Base-by-base conservation (phyloP, 1,284 basidiomycete genomes). In the Fomitiporia mediterranea region DNA sequence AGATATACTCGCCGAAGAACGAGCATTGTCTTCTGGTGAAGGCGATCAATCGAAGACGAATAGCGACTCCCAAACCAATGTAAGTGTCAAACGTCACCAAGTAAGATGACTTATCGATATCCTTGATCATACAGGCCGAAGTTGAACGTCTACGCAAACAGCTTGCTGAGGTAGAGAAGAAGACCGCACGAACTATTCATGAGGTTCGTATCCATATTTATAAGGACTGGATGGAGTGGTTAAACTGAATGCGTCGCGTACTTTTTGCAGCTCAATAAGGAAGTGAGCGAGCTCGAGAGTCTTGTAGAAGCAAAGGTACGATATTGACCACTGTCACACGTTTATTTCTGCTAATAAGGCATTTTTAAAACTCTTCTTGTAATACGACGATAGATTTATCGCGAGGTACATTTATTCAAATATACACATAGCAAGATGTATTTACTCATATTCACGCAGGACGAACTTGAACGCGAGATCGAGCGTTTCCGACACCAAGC, bases 391-490 rank as follows among this genome's bases (percentile, higher is more conserved):
- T 27, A 89, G 86, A 96, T 96, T 62, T 95, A 95, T 69, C 84
- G 86, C 51, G 93, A 97, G 68, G 84, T 84, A 63, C 51, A 74
- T 58, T 6, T 61, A 17, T 17, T 39, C 32, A 11, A 42, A 11
- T 51, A 28, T 32, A 9, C 13, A 40, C 4, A 19, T 7, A 49
- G 46, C 34, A 37, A 44, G 51, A 42, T 53, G 32, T 30, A 21
- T 44, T 42, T 49, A 37, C 52, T 58, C 39, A 63, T 56, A 9
- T 51, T 30, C 21, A 47, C 49, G 44, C 57, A 87, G 81, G 94
- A 94, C 67, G 94, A 95, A 66, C 83, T 97, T 37, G 94, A 96
- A 67, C 84, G 84, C 64, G 90, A 94, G 65, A 71, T 95, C 38
- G 83, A 90, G 61, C 79, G 81, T 2, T 73, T 90, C 46, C 89